Base-by-base conservation (phyloP, 2,329 filamentous ascomycete species). In the Cladophialophora exuberans region DNA sequence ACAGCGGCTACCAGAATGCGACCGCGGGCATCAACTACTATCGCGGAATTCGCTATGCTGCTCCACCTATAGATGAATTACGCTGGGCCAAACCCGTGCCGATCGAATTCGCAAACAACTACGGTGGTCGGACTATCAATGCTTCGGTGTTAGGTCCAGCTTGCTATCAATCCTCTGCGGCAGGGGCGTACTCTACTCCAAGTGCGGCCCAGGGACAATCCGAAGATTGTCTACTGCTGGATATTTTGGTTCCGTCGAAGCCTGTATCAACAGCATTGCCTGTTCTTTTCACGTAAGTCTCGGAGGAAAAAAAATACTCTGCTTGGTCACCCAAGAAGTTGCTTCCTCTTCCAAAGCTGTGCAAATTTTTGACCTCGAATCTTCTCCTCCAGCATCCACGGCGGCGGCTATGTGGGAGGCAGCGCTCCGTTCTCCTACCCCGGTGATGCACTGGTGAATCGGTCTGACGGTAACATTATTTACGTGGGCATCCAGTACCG, bases 401-500 rank as follows among this genome's bases (percentile, higher is more conserved):
- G 63, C 3, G 62, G 63, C 17, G 62, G 63, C 4, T 65, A 64
- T 20, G 57, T 59, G 6, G 30, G 51, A 2, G 61, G 59, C 18
- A 62, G 62, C 47, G 43, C 52, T 17, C 43, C 52, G 2, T 53
- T 53, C 41, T 54, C 52, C 4, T 54, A 54, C 36, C 57, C 62
- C 4, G 61, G 45, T 23, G 52, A 54, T 2, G 59, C 61, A 9
- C 61, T 62, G 0, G 62, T 61, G 20, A 52, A 60, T 22, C 39
- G 59, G 10, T 62, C 62, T 15, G 33, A 62, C 23, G 63, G 61
- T 10, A 60, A 64, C 41, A 46, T 63, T 6, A 73, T 95, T 42
- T 89, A 85, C 50, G 88, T 93, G 0, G 81, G 85, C 0, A 83
- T 92, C 66, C 92, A 91, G 72, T 92, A 95, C 71, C 85, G 88